phyloP scores from a whole-genome alignment of 2,329 filamentous ascomycete species.

The Fusarium sp. region DNA sequence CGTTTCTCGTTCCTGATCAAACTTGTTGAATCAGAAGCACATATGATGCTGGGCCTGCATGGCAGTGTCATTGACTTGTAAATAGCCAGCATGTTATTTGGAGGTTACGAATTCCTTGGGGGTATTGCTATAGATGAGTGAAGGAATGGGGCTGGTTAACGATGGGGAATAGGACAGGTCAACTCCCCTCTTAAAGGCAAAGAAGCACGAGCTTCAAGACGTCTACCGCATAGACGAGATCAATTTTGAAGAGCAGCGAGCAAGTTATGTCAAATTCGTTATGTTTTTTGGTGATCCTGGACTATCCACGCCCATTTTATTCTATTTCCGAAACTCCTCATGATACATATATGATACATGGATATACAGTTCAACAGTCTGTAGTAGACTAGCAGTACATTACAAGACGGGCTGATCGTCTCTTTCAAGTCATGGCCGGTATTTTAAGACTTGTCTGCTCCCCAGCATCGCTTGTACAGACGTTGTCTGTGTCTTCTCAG shows the following conservation, averaged over 20 bases:
- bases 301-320: background rate
- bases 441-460: slow-evolving; percentile 12
- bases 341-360: slow-evolving; percentile 30
- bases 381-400: background rate
- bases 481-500: slow-evolving; percentile 64
- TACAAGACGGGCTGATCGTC: background rate
- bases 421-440: background rate
- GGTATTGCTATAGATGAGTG: slow-evolving; percentile 23
- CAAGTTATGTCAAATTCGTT: background rate
- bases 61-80: slow-evolving; percentile 3
- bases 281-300: background rate
- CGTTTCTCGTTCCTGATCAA: background rate
- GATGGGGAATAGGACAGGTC: slow-evolving; percentile 7
- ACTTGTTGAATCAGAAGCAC: slow-evolving; percentile 1
- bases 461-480: slow-evolving; percentile 52
- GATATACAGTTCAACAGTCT: slow-evolving; percentile 10
- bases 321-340: background rate
- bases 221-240: slow-evolving; percentile 36
- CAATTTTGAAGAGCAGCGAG: slow-evolving; percentile 8
- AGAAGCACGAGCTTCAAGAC: slow-evolving; percentile 12
- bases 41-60: background rate
- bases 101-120: slow-evolving; percentile 1
- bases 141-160: background rate
- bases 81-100: slow-evolving; percentile 5
- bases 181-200: slow-evolving; percentile 25